A percentile compares a stretch with the other conserved stretches of the same genome.
phyloP scores from a whole-genome alignment of 2,329 filamentous ascomycete species.

The Botryosphaeria dothidea region DNA sequence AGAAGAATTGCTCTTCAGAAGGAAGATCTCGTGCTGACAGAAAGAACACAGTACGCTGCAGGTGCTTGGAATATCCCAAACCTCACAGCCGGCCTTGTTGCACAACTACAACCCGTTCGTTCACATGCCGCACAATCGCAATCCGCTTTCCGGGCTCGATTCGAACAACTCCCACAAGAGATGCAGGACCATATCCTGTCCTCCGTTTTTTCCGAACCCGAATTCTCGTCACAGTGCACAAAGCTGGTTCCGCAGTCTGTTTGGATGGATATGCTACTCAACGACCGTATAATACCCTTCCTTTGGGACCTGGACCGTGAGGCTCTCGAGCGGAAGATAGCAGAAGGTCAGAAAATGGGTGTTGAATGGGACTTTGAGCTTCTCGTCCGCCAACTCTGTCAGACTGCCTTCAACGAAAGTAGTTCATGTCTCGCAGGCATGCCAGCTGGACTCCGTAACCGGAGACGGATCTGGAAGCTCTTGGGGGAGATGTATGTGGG shows the following conservation, averaged over 20 bases:
- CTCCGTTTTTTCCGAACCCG: neutral
- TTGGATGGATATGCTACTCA: neutral
- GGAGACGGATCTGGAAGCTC: neutral
- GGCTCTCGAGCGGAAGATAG: neutral
- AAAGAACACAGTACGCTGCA: neutral
- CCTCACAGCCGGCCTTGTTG: neutral
- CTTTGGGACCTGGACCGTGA: neutral
- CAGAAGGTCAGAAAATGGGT: constrained; percentile 28
- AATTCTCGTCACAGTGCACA: neutral
- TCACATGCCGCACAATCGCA: neutral
- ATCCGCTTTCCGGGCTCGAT: neutral
- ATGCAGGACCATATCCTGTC: neutral
- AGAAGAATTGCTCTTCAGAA: neutral
- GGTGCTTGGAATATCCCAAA: neutral
- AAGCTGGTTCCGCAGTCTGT: neutral
- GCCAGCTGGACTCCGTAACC: neutral
- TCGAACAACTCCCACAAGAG: neutral
- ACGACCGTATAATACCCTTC: neutral
- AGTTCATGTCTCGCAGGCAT: neutral
- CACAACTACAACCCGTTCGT: neutral
- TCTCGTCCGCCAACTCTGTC: constrained; percentile 29
- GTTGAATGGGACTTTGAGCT: constrained; percentile 55
- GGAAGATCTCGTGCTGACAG: neutral
- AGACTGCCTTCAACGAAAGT: neutral
- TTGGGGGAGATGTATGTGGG: neutral